These are phyloP conservation scores for Pinus tabuliformis DNA, from an alignment of 75 land plant genomes.

Conservation along the genomic window DNA sequence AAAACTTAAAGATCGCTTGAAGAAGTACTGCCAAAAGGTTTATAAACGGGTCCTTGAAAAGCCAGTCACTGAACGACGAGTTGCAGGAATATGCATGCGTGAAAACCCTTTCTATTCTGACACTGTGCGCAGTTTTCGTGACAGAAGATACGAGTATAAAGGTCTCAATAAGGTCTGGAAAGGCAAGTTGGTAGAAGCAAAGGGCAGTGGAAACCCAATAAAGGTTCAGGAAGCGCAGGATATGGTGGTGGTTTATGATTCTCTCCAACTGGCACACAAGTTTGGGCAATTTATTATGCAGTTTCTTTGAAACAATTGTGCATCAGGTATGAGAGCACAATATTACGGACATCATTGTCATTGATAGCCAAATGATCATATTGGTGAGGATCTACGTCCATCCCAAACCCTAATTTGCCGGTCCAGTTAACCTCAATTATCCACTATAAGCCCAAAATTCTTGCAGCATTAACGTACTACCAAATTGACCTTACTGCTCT, in stretches of 20 bases:
- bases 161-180: slow-evolving; percentile 98
- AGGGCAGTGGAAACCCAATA: slow-evolving; percentile 78
- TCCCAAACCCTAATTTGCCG: slow-evolving; percentile 16
- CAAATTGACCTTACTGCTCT: neutral
- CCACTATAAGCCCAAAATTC: neutral
- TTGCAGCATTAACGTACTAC: neutral
- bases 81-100: slow-evolving; percentile 97
- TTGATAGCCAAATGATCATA: slow-evolving; percentile 69
- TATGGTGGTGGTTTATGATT: slow-evolving; percentile 97
- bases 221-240: slow-evolving; percentile 99
- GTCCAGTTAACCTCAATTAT: neutral
- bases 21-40: slow-evolving; percentile 98
- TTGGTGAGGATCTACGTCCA: slow-evolving; percentile 77
- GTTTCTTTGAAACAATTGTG: too few species aligned
- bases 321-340: too few species aligned
- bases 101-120: slow-evolving; percentile 98
- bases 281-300: too few species aligned
- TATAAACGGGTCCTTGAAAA: slow-evolving; percentile 96
- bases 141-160: slow-evolving; percentile 97
- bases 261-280: slow-evolving; percentile 96
- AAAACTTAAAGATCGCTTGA: slow-evolving; percentile 93
- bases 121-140: slow-evolving; percentile 97
- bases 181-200: slow-evolving; percentile 90
- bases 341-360: too few species aligned
- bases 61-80: slow-evolving; percentile 84